Evolutionary conservation across 768 basidiomycete species (phyloP), one percentile per base, ranked within the genome.

Genomic region (Hygrocybe punicea): DNA sequence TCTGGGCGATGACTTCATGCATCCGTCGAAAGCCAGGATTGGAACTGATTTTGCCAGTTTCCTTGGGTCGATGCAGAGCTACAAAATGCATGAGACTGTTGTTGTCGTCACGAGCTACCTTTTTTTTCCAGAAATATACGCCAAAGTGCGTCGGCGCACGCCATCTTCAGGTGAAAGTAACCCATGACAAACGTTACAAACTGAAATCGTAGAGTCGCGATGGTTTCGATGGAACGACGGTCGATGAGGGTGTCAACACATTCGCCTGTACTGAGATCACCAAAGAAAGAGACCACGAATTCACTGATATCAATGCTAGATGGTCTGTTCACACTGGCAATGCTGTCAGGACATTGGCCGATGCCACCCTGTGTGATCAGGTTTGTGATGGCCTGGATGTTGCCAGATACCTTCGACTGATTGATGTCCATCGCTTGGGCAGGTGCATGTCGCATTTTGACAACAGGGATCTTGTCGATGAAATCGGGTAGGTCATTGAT

Each of bases 1-100:
- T 58, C 51, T 79, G 67, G 1, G 52, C 37, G 11, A 77, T 69
- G 0, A 73, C 45, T 23, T 77, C 62, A 40, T 78, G 76, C 67
- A 73, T 76, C 2, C 60, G 45, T 0, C 65, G 63, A 57, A 77
- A 77, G 1, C 68, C 69, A 0, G 73, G 75, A n/a, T 73, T 71
- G 1, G 62, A 37, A 10, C 45, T 60, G 45, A 71, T 68, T 37
- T 69, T 74, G 0, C 61, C 65, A 1, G 65, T 73, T 56, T 76
- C 69, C 19, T 67, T 65, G 4, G 71, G 73, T 0, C 65, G 65
- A 3, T 74, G 35, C 0, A 53, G 17, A 3, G 46, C 60, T 4
- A 72, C 58, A 47, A 67, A 62, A 3, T 58, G 19, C 36, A 70
- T 62, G 0, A 72, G 47, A 19, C 62, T 51, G 14, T 45, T 67